A percentile compares a stretch with the other conserved stretches of the same genome.
These are phyloP conservation scores for Penicillium concentricum DNA, from an alignment of 2,329 filamentous ascomycete species.

Conservation along the genomic window DNA sequence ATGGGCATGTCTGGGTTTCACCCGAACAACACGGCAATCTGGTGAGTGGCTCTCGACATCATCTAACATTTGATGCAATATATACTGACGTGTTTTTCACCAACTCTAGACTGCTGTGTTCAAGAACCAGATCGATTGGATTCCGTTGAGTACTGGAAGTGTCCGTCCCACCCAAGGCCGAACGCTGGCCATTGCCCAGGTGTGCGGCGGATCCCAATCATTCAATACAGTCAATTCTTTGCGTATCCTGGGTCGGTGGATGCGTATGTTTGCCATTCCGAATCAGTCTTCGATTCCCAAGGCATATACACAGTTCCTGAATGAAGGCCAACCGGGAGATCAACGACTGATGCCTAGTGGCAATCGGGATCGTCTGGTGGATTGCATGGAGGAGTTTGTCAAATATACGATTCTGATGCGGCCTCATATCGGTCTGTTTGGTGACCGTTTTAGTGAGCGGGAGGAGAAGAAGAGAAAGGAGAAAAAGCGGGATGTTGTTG, in stretches of 20 bases:
- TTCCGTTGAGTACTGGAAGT: slow-evolving; percentile 60
- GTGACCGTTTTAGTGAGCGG: slow-evolving; percentile 63
- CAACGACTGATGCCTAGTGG: slow-evolving; percentile 55
- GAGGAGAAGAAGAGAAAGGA: slow-evolving; percentile 29
- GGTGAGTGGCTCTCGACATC: slow-evolving; percentile 35
- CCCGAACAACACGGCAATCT: slow-evolving; percentile 68
- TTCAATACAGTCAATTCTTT: slow-evolving; percentile 68
- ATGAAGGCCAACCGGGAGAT: slow-evolving; percentile 47
- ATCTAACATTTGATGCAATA: neutral
- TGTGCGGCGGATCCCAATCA: slow-evolving; percentile 63
- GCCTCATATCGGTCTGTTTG: slow-evolving; percentile 60
- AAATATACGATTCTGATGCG: slow-evolving; percentile 67
- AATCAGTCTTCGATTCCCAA: slow-evolving; percentile 65
- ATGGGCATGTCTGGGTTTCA: slow-evolving; percentile 65
- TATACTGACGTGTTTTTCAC: slow-evolving; percentile 4
- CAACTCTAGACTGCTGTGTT: slow-evolving; percentile 58
- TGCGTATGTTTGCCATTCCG: slow-evolving; percentile 67
- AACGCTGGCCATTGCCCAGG: slow-evolving; percentile 62
- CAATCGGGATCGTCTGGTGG: slow-evolving; percentile 61
- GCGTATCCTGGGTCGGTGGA: slow-evolving; percentile 66
- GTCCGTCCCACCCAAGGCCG: slow-evolving; percentile 66
- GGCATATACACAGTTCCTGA: slow-evolving; percentile 63
- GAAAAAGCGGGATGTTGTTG: slow-evolving; percentile 2
- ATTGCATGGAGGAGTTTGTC: slow-evolving; percentile 70
- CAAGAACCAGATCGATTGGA: slow-evolving; percentile 72